A percentile compares a stretch with the other conserved stretches of the same genome.
Conservation (phyloP, 441 rosid genomes). For the Biscutella auriculata region DNA sequence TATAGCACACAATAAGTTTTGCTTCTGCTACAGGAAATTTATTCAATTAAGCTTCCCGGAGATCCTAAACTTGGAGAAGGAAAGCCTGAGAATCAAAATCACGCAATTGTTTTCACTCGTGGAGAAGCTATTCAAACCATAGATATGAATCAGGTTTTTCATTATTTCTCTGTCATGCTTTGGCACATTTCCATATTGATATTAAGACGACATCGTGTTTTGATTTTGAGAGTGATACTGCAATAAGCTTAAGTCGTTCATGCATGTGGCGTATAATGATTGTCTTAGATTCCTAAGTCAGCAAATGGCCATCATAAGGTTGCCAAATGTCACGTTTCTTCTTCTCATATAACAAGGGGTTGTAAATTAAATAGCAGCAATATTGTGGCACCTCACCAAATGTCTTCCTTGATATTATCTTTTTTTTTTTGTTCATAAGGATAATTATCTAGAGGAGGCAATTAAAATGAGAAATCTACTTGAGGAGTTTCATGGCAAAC, state of each 20-base stretch:
- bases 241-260: not conserved
- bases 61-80: constrained; percentile 98
- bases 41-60: constrained; percentile 91
- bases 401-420: constrained; percentile 6
- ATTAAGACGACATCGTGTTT: not conserved
- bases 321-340: not conserved
- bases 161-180: constrained; percentile 1
- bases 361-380: not conserved
- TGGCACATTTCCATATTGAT: not conserved
- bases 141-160: constrained; percentile 91
- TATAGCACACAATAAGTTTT: not conserved
- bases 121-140: constrained; percentile 97
- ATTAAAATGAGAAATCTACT: constrained; percentile 95
- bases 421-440: constrained; percentile 36
- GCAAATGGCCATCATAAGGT: not conserved
- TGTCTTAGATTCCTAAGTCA: not conserved
- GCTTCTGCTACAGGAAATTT: constrained; percentile 55
- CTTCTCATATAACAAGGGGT: not conserved
- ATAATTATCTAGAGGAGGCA: constrained; percentile 94
- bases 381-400: not conserved
- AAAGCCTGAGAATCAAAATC: constrained; percentile 89
- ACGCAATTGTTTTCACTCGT: constrained; percentile 84
- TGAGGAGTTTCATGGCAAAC: constrained; percentile 75
- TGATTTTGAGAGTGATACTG: constrained; percentile 1
- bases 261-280: constrained; percentile 5